Evolutionary conservation across 257 asterid genomes (phyloP).

Genomic region (Vinca minor): DNA sequence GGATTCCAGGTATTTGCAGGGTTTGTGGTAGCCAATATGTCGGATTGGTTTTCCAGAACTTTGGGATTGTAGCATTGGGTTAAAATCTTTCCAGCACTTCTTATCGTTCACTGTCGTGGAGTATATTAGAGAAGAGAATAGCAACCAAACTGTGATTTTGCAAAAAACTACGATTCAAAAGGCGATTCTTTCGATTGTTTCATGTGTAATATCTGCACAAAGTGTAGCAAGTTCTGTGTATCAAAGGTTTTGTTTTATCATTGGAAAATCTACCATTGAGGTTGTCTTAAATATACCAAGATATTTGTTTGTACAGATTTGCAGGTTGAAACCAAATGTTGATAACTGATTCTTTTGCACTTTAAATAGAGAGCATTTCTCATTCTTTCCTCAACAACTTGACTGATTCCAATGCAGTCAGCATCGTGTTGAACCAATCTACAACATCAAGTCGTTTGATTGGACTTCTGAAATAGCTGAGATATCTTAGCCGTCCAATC

Average conservation of each 20-base stretch:
- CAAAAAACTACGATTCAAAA: not conserved
- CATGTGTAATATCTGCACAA: not conserved
- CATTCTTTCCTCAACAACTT: not conserved
- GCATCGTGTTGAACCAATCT: too few species aligned
- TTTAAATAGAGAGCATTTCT: not conserved
- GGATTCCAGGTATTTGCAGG: conserved; percentile 82
- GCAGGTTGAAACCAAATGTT: not conserved
- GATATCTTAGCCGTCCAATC: too few species aligned
- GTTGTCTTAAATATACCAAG: not conserved
- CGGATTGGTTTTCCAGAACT: conserved; percentile 48
- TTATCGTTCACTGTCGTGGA: too few species aligned
- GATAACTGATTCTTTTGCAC: not conserved
- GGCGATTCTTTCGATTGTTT: conserved; percentile 7
- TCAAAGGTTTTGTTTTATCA: too few species aligned
- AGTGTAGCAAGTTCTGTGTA: not conserved
- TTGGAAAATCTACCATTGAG: not conserved
- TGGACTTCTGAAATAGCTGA: too few species aligned
- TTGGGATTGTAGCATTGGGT: conserved; percentile 51
- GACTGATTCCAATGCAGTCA: too few species aligned
- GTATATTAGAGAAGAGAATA: not conserved
- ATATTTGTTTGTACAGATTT: conserved; percentile 12
- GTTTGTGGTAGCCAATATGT: conserved; percentile 73
- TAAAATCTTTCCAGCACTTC: too few species aligned
- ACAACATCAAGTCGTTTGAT: too few species aligned
- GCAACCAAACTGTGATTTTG: conserved; percentile 9